Base-by-base conservation (phyloP, 495 filamentous ascomycete genomes). In the Sporormia fimetaria region DNA sequence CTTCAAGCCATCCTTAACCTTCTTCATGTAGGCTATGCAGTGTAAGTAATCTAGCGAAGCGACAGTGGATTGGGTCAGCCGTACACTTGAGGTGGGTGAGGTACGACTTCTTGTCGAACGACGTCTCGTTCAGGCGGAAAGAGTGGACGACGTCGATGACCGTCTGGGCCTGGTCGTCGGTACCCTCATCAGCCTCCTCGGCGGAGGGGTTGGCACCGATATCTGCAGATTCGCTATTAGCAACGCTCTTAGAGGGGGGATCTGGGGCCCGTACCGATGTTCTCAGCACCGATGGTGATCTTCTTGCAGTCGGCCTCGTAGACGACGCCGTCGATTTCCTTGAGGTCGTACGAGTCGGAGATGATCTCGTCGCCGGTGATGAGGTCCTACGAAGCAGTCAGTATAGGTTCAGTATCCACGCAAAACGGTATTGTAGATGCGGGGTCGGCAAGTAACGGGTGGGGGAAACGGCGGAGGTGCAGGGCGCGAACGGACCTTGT, bases 151-250 rank as follows among this genome's bases (percentile, higher is more conserved):
- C 74, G 64, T 98, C 87, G 74, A 93, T 92, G 67, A 96, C 92
- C 65, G 76, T 76, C 61, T 80, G 61, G 41, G 64, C 61, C 42
- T 57, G 57, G 40, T 87, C 87, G 16, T 87, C 87, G 25, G 71
- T 9, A 28, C 58, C 71, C 47, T 88, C 87, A 16, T 78, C 85
- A 38, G 60, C 78, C 55, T 79, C 90, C 69, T 96, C 90, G 47
- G 90, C 87, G 44, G 90, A 96, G 44, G 90, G 83, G 68, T 96
- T 98, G 68, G 86, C 92, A 63, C 90, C 90, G 58, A 77, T 94
- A 57, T 96, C 87, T 78, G 44, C 15, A 16, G 14, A 6, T 14
- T 15, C 17, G 17, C n/a, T 31, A 8, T 10, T 12, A 21, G 12
- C 9, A 11, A 15, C 11, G 36, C 8, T 14, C 0, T 14, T 6